A percentile compares a stretch with the other conserved stretches of the same genome.
Conservation (phyloP, 352 stramenopile species). For the Phytopythium vexans region DNA sequence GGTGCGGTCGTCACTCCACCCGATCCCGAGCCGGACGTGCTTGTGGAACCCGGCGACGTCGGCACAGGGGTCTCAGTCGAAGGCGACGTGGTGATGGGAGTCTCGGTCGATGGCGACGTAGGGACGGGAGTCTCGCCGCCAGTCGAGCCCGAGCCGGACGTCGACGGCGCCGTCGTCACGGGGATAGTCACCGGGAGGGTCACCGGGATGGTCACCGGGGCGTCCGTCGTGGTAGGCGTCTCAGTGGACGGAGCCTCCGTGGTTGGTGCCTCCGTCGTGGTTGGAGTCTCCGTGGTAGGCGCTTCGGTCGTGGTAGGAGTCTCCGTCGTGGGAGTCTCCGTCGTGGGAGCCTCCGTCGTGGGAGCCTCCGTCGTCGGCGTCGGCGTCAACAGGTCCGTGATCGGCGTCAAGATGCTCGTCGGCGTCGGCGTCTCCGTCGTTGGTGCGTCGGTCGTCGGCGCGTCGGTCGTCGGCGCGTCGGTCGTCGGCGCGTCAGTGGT, state of each 20-base stretch:
- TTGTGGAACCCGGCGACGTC: background rate
- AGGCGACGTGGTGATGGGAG: slow-evolving; percentile 10
- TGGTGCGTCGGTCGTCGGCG: background rate
- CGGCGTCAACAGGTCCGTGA: slow-evolving; percentile 22
- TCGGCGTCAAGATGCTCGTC: slow-evolving; percentile 10
- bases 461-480: slow-evolving; percentile 2
- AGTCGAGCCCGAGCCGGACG: background rate
- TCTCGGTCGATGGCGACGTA: slow-evolving; percentile 3
- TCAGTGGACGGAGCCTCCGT: slow-evolving; percentile 1
- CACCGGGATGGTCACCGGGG: slow-evolving; percentile 9
- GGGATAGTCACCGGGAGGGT: background rate
- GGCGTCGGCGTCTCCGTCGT: slow-evolving; percentile 6
- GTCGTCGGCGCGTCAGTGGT: background rate
- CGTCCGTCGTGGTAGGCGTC: slow-evolving; percentile 8
- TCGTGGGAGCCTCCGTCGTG: background rate
- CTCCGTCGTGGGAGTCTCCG: background rate
- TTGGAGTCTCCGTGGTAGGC: slow-evolving; percentile 1
- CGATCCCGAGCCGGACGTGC: too few relatives aligned
- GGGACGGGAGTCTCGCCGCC: background rate
- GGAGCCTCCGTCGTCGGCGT: slow-evolving; percentile 13
- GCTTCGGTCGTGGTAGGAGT: slow-evolving; percentile 3
- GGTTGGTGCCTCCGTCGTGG: slow-evolving; percentile 3
- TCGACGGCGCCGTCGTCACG: slow-evolving; percentile 4
- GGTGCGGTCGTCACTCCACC: background rate
- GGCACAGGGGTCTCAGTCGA: slow-evolving; percentile 16